Evolutionary conservation across 139 green algal species (phyloP).

Genomic region (Penium margaritaceum): DNA sequence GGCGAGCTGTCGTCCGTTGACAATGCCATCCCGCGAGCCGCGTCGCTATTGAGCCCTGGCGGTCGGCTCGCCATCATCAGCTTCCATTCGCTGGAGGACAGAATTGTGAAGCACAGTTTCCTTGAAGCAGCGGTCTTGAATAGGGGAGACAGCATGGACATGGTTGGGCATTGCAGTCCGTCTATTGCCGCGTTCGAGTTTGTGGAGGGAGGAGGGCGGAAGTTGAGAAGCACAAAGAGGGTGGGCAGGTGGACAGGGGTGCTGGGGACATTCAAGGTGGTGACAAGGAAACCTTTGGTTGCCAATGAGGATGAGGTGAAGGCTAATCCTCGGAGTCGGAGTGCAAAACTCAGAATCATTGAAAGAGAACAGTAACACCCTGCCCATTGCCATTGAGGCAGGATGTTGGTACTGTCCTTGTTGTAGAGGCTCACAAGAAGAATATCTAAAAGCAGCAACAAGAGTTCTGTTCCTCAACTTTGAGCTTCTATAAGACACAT

Average conservation of each 20-base stretch:
- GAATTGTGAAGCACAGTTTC: constrained; percentile 84
- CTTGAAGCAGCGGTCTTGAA: constrained; percentile 18
- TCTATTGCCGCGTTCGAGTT: not conserved
- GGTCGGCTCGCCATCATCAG: constrained; percentile 81
- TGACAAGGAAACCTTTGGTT: constrained; percentile 35
- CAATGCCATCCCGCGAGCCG: constrained; percentile 54
- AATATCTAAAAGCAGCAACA: too few relatives aligned
- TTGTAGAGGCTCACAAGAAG: too few relatives aligned
- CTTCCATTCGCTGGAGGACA: constrained; percentile 92
- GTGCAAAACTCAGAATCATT: constrained; percentile 74
- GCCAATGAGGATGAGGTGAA: constrained; percentile 55
- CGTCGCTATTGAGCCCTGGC: constrained; percentile 56
- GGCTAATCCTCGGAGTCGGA: constrained; percentile 68
- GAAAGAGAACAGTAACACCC: too few relatives aligned
- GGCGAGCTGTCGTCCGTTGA: constrained; percentile 67
- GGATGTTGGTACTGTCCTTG: too few relatives aligned
- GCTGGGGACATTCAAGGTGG: not conserved
- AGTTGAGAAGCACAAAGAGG: not conserved
- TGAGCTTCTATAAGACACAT: too few relatives aligned
- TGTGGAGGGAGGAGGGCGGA: constrained; percentile 9
- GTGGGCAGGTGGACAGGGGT: not conserved
- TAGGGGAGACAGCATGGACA: too few relatives aligned
- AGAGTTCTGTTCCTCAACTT: too few relatives aligned
- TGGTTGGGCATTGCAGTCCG: too few relatives aligned
- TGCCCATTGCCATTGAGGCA: too few relatives aligned